Evolutionary conservation across 306 rosid genomes (phyloP), one percentile per base, ranked within the genome.

Genomic region (Rubus parviflorus): DNA sequence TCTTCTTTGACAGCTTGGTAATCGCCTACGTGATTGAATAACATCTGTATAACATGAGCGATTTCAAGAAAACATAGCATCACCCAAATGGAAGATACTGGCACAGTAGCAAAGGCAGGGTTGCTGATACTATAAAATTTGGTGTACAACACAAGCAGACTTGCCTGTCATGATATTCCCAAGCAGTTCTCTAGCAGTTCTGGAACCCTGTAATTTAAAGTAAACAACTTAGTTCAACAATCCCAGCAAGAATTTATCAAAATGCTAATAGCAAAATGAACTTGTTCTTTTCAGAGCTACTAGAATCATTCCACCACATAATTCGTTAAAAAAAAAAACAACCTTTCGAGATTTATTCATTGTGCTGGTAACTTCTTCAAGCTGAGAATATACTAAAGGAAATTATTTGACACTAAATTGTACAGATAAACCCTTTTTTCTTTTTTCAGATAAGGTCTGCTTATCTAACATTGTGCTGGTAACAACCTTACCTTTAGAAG

Each of bases 131-230:
- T 68, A 49, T 6, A 68, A 45, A 68, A 15, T 66, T 66, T 11
- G 49, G 30, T n/a, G 46, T 10, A 4, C 30, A 61, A 61, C 43
- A 53, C 2, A 37, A 23, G 45, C 37, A 77, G 68, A 80, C 87
- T 83, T 85, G 84, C 97, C 97, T 89, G 86, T 82, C 82, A 87
- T 42, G 65, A 87, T 10, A 56, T 61, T 63, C 73, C 84, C 84
- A 30, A 77, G 40, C 56, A 85, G n/a, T 43, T 82, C 75, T 79
- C 83, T 80, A 16, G 86, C 72, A 49, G 76, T 80, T 70, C 83
- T 74, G 70, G 72, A 71, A 40, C 84, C 68, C 97, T 91, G 86
- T 85, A 75, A 75, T 60, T 72, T 23, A 77, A 65, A 72, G 42
- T 5, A 67, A 37, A 37, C 30, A 69, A 41, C 7, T 41, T 41